phyloP scores from a whole-genome alignment of 768 basidiomycete genomes.

The Naematelia aurantialba region DNA sequence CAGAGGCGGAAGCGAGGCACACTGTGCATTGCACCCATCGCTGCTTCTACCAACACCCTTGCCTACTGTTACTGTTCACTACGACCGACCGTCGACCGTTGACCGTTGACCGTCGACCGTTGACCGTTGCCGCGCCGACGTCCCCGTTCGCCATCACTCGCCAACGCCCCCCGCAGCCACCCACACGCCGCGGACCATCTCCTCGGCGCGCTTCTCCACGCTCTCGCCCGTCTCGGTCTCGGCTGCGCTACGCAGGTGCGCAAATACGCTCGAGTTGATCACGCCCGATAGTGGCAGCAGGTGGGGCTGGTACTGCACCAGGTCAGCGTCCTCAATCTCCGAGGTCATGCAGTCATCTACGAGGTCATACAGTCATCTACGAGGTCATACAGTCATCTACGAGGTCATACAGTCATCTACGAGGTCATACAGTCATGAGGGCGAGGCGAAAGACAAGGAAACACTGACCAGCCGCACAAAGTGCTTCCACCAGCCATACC shows the following conservation, averaged over 20 bases:
- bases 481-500: conserved; percentile 45
- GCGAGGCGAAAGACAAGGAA: not conserved
- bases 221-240: conserved; percentile 5
- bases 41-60: too few relatives aligned
- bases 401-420: too few relatives aligned
- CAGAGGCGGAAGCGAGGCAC: too few relatives aligned
- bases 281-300: conserved; percentile 21
- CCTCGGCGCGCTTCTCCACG: conserved; percentile 27
- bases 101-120: too few relatives aligned
- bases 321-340: too few relatives aligned
- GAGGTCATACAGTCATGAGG: too few relatives aligned
- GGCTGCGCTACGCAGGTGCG: not conserved
- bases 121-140: not conserved
- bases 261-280: conserved; percentile 21
- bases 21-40: too few relatives aligned
- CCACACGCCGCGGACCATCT: conserved; percentile 34
- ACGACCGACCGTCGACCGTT: too few relatives aligned
- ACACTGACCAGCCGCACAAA: conserved; percentile 42
- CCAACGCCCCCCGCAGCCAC: conserved; percentile 11
- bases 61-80: too few relatives aligned
- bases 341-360: not conserved
- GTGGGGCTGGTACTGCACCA: conserved; percentile 23
- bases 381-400: too few relatives aligned
- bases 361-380: not conserved
- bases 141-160: conserved; percentile 3